Evolutionary conservation across 257 asterid genomes (phyloP).

Genomic region (Coffea eugenioides): DNA sequence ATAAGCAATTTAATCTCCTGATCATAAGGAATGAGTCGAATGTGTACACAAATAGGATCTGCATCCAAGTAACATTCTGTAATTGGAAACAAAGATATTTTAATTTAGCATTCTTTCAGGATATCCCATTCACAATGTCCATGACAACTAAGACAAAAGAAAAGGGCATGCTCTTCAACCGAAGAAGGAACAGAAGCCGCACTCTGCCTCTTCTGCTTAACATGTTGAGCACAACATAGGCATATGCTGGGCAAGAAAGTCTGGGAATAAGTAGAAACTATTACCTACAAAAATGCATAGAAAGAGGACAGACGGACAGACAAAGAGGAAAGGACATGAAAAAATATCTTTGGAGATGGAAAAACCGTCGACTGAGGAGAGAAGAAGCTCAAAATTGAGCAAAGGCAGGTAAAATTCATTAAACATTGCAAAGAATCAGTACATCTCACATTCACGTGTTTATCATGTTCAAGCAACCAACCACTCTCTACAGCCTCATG

Average conservation of each 20-base stretch:
- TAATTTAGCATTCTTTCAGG: not conserved
- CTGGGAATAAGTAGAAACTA: not conserved
- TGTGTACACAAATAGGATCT: not conserved
- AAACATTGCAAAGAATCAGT: not conserved
- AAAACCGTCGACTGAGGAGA: not conserved
- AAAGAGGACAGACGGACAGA: not conserved
- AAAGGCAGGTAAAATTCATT: not conserved
- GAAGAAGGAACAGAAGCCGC: not conserved
- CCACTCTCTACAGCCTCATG: not conserved
- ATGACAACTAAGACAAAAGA: not conserved
- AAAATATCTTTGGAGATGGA: not conserved
- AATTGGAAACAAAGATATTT: not conserved
- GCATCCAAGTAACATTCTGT: not conserved
- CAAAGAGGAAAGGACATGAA: not conserved
- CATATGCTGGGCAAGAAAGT: not conserved
- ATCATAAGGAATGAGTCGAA: not conserved
- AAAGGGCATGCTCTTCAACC: no score
- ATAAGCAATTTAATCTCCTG: not conserved
- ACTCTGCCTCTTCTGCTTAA: not conserved
- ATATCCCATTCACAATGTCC: not conserved
- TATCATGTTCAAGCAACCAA: not conserved
- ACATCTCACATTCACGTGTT: not conserved
- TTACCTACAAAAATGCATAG: not conserved
- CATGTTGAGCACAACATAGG: not conserved
- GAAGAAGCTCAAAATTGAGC: not conserved